These are phyloP conservation scores for Lepraria neglecta DNA, from an alignment of 495 filamentous ascomycete genomes.

Conservation along the genomic window DNA sequence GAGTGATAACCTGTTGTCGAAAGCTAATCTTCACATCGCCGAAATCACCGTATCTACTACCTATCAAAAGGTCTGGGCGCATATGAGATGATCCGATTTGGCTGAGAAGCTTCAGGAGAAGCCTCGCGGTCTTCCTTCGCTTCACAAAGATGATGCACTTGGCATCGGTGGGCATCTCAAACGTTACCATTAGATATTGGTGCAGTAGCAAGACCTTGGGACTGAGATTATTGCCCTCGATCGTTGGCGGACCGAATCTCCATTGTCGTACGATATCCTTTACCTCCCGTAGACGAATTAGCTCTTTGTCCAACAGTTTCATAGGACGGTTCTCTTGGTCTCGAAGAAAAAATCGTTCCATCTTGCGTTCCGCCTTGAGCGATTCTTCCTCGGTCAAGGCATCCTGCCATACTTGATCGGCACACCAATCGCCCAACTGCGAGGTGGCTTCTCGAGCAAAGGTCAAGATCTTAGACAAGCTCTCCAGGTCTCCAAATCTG, in stretches of 20 bases:
- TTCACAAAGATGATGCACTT: conserved; percentile 89
- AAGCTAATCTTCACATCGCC: conserved; percentile 58
- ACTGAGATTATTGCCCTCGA: conserved; percentile 48
- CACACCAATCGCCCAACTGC: conserved; percentile 77
- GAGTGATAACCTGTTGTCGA: conserved; percentile 66
- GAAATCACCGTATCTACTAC: conserved; percentile 43
- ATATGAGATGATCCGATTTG: conserved; percentile 53
- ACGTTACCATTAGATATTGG: conserved; percentile 51
- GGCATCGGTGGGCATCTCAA: conserved; percentile 47
- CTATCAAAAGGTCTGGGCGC: conserved; percentile 60
- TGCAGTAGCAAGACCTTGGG: conserved; percentile 64
- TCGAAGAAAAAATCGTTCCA: conserved; percentile 39
- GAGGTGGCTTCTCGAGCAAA: conserved; percentile 53
- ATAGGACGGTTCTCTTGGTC: conserved; percentile 31
- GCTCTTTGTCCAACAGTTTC: conserved; percentile 43
- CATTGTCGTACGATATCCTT: conserved; percentile 49
- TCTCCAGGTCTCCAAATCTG: conserved; percentile 49
- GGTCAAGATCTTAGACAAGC: conserved; percentile 53
- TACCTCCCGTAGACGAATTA: conserved; percentile 54
- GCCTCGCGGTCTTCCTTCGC: conserved; percentile 66
- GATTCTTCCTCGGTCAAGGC: conserved; percentile 61
- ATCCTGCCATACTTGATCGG: conserved; percentile 74
- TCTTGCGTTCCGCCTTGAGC: conserved; percentile 51
- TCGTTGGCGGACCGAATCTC: conserved; percentile 35
- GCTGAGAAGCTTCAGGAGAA: conserved; percentile 60